Percentiles rank a stretch among this genome's conserved stretches.
Evolutionary conservation across 768 basidiomycete genomes (phyloP).

Genomic region (Kwoniella sp.): DNA sequence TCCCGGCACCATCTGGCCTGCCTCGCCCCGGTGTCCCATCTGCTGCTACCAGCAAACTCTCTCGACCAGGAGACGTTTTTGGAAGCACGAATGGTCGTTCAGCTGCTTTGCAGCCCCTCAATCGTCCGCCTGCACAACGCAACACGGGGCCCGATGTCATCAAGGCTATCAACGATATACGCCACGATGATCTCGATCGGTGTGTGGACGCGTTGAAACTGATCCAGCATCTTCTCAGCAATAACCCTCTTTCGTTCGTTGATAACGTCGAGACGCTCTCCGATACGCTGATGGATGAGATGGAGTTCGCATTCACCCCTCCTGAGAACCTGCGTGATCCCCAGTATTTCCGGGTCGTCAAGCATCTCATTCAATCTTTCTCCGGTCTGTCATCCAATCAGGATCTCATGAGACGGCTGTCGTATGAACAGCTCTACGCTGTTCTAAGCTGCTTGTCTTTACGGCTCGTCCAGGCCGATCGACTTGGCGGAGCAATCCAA

Average conservation of each 20-base stretch:
- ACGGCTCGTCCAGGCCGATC: slow-evolving; percentile 90
- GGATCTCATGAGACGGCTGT: slow-evolving; percentile 81
- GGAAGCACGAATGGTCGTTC: slow-evolving; percentile 19
- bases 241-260: slow-evolving; percentile 76
- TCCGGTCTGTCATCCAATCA: slow-evolving; percentile 92
- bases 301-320: slow-evolving; percentile 87
- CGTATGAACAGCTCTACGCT: slow-evolving; percentile 78
- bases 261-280: slow-evolving; percentile 75
- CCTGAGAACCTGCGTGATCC: slow-evolving; percentile 72
- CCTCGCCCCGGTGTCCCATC: slow-evolving; percentile 20
- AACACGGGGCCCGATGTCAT: slow-evolving; percentile 63
- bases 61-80: slow-evolving; percentile 17
- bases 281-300: slow-evolving; percentile 85
- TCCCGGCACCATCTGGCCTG: slow-evolving; percentile 32
- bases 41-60: slow-evolving; percentile 4
- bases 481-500: slow-evolving; percentile 77
- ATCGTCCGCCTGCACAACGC: slow-evolving; percentile 8
- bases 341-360: slow-evolving; percentile 88
- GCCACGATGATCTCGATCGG: slow-evolving; percentile 79
- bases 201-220: slow-evolving; percentile 94
- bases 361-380: slow-evolving; percentile 94
- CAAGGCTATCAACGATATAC: slow-evolving; percentile 81
- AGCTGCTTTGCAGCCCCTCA: slow-evolving; percentile 35
- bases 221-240: slow-evolving; percentile 80
- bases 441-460: slow-evolving; percentile 90